phyloP scores from a whole-genome alignment of 140 eudicot species.

The Bidens hawaiensis region DNA sequence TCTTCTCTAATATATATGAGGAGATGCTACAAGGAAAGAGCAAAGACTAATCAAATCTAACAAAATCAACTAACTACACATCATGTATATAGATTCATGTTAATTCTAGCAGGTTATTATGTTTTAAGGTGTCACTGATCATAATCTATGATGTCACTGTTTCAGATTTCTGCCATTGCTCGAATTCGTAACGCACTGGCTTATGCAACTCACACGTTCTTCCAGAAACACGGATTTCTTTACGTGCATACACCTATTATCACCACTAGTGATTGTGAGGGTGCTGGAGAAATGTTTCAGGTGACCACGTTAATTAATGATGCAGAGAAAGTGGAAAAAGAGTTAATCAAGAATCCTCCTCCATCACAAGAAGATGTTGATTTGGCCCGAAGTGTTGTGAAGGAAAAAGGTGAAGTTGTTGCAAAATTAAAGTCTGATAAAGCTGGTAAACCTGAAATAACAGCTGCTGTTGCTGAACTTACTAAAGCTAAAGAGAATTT shows the following conservation, averaged over 20 bases:
- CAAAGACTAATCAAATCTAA: too few relatives aligned
- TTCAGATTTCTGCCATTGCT: constrained; percentile 71
- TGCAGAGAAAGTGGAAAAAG: constrained; percentile 73
- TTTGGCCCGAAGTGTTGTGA: constrained; percentile 51
- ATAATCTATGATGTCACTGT: not conserved
- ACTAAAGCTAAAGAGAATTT: constrained; percentile 65
- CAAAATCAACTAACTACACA: too few relatives aligned
- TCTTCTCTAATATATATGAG: not conserved
- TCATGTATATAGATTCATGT: too few relatives aligned
- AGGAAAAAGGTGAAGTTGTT: constrained; percentile 68
- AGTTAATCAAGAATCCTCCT: constrained; percentile 60
- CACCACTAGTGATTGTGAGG: constrained; percentile 95
- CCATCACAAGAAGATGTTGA: constrained; percentile 62
- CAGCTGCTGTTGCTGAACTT: constrained; percentile 75
- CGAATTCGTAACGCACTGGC: constrained; percentile 78
- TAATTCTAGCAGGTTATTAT: not conserved
- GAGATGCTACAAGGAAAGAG: too few relatives aligned
- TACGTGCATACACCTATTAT: constrained; percentile 93
- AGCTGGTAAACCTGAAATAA: constrained; percentile 59
- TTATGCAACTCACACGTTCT: constrained; percentile 87
- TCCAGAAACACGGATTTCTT: constrained; percentile 71
- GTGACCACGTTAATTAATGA: constrained; percentile 76
- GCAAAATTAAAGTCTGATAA: constrained; percentile 64
- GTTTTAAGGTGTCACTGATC: not conserved
- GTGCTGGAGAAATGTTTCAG: constrained; percentile 98